Percentiles rank a stretch among this genome's conserved stretches.
Evolutionary conservation across 345 rosid genomes (phyloP).

Genomic region (Eucalyptus camaldulensis): DNA sequence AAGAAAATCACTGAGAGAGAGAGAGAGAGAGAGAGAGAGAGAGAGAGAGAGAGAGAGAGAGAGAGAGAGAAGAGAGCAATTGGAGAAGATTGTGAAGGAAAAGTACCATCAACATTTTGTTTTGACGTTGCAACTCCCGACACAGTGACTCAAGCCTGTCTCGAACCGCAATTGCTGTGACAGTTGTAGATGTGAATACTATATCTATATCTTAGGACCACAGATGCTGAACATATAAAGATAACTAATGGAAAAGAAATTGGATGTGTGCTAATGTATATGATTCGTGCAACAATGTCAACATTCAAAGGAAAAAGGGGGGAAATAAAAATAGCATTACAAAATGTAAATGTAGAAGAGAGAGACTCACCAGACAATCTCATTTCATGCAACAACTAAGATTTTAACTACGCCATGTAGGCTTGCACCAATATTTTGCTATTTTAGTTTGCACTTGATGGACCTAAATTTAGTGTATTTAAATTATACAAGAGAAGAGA

Average conservation of each 20-base stretch:
- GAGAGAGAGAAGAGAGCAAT: neutral
- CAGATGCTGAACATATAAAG: neutral
- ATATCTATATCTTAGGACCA: neutral
- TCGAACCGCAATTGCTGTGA: conserved; percentile 66
- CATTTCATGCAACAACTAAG: neutral
- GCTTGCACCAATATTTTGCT: neutral
- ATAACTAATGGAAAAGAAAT: neutral
- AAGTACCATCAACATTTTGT: conserved; percentile 81
- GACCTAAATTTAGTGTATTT: neutral
- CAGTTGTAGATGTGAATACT: neutral
- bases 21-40: neutral
- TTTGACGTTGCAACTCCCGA: conserved; percentile 90
- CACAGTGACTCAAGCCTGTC: conserved; percentile 91
- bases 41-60: neutral
- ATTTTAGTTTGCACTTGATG: neutral
- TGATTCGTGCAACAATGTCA: neutral
- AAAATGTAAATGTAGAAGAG: neutral
- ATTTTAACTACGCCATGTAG: neutral
- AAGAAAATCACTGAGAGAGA: neutral
- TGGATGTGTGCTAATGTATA: neutral
- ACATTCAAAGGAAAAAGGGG: neutral
- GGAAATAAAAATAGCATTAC: neutral
- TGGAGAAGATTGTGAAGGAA: neutral
- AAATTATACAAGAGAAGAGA: neutral
- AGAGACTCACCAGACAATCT: neutral